phyloP scores from a whole-genome alignment of 306 rosid genomes.

The Dalbergia oliveri region DNA sequence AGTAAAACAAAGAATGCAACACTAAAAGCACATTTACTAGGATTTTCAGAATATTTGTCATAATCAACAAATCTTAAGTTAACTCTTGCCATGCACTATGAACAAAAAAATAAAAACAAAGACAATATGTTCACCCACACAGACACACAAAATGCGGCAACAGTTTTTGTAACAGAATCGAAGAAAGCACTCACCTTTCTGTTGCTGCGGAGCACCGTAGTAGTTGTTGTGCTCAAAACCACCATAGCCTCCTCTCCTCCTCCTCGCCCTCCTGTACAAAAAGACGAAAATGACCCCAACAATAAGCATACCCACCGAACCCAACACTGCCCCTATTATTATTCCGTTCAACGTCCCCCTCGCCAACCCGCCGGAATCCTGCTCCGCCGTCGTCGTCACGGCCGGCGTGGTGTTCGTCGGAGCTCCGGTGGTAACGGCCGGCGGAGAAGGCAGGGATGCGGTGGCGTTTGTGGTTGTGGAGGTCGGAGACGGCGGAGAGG shows the following conservation, averaged over 20 bases:
- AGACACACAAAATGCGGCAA: too few relatives aligned
- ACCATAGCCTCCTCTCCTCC: not conserved
- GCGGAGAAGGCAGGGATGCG: not conserved
- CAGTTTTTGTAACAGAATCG: not conserved
- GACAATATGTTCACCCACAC: too few relatives aligned
- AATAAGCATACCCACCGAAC: slow-evolving; percentile 28
- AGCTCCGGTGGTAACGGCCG: not conserved
- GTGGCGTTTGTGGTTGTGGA: not conserved
- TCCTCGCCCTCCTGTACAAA: slow-evolving; percentile 20
- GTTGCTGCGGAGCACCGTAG: not conserved
- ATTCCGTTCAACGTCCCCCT: slow-evolving; percentile 26
- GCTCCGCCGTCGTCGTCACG: not conserved
- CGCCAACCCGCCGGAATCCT: not conserved
- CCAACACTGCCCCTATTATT: slow-evolving; percentile 32
- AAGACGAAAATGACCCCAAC: slow-evolving; percentile 29
- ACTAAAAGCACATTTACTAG: not conserved
- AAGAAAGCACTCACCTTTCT: slow-evolving; percentile 4
- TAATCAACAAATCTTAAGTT: slow-evolving; percentile 2
- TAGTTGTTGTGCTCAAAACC: not conserved
- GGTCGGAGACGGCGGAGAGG: not conserved
- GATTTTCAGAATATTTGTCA: not conserved
- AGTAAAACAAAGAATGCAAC: not conserved
- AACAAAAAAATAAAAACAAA: not conserved
- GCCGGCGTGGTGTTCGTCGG: not conserved
- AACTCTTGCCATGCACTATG: not conserved